These are phyloP conservation scores for Salix dunnii DNA, from an alignment of 345 rosid species.

Conservation along the genomic window DNA sequence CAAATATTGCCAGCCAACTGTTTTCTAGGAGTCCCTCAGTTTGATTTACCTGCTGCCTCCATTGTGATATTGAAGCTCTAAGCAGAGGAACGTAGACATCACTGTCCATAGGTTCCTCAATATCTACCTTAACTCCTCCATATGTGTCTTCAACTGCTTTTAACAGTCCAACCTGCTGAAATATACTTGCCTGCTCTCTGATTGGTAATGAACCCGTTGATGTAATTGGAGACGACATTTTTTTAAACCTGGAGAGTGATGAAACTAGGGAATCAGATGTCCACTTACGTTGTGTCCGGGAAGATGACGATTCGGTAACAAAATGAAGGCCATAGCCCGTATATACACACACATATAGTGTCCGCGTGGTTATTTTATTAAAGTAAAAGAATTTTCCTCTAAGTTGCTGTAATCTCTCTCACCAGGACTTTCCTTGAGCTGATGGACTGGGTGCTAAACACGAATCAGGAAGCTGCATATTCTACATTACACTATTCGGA, in stretches of 20 bases:
- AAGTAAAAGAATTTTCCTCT: too few species aligned
- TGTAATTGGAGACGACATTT: not conserved
- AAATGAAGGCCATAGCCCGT: not conserved
- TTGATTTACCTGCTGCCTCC: conserved; percentile 51
- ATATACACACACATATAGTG: not conserved
- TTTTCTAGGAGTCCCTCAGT: not conserved
- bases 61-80: conserved; percentile 42
- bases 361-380: too few species aligned
- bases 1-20: not conserved
- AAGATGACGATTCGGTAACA: not conserved
- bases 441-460: too few species aligned
- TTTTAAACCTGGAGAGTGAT: not conserved
- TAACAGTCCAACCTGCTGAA: conserved; percentile 30
- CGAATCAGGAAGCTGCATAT: too few species aligned
- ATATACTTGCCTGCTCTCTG: conserved; percentile 7
- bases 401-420: too few species aligned
- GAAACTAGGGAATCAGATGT: not conserved
- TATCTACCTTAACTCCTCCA: conserved; percentile 49
- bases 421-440: too few species aligned
- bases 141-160: conserved; percentile 39
- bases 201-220: conserved; percentile 17
- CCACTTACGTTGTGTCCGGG: not conserved
- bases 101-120: conserved; percentile 44
- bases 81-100: conserved; percentile 40
- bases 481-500: too few species aligned